phyloP scores from a whole-genome alignment of 306 rosid species.

The Senna tora region DNA sequence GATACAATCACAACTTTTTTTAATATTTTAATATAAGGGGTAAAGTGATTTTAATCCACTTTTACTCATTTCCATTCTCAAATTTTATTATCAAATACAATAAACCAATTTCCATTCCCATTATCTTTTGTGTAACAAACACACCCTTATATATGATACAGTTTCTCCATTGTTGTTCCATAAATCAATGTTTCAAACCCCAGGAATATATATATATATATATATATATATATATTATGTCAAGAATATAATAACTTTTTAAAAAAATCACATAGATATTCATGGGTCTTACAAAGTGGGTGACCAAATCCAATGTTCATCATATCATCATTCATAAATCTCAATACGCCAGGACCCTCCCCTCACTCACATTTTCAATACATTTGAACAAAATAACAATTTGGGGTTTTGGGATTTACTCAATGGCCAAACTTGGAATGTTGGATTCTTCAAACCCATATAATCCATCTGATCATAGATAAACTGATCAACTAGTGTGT shows the following conservation, averaged over 20 bases:
- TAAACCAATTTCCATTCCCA: too few relatives aligned
- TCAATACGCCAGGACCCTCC: neutral
- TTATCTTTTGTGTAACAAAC: too few relatives aligned
- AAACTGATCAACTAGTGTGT: slow-evolving; percentile 33
- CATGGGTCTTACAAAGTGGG: slow-evolving; percentile 5
- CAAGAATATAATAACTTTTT: neutral
- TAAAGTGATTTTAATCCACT: too few relatives aligned
- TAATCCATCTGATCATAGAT: slow-evolving; percentile 35
- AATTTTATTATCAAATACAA: too few relatives aligned
- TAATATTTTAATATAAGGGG: too few relatives aligned
- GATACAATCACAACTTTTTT: too few relatives aligned
- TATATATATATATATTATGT: too few relatives aligned
- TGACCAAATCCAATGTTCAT: slow-evolving; percentile 17
- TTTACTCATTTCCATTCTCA: too few relatives aligned
- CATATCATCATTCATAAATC: slow-evolving; percentile 9
- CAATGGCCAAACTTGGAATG: slow-evolving; percentile 72
- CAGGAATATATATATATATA: too few relatives aligned
- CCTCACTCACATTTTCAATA: slow-evolving; percentile 83
- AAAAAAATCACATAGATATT: neutral
- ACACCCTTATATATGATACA: too few relatives aligned
- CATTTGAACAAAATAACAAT: slow-evolving; percentile 34
- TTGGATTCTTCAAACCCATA: slow-evolving; percentile 60
- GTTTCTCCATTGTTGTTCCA: too few relatives aligned
- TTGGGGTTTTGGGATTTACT: slow-evolving; percentile 50
- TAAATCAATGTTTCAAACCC: too few relatives aligned